Percentiles rank a stretch among this genome's conserved stretches.
Conservation (phyloP, 768 basidiomycete genomes). For the Sporobolomyces roseus region DNA sequence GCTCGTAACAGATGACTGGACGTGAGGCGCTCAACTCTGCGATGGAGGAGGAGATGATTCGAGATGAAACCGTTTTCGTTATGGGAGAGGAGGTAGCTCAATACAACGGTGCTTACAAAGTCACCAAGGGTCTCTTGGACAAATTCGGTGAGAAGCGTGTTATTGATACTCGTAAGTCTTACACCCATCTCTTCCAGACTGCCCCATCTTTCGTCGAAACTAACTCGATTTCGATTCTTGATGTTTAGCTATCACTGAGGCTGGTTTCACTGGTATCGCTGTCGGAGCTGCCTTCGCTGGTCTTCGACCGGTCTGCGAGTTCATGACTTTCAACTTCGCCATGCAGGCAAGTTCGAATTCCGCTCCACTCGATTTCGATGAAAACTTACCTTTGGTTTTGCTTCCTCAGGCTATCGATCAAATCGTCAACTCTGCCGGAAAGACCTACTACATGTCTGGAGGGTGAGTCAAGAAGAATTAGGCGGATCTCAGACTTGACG, state of each 20-base stretch:
- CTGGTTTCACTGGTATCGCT: constrained; percentile 96
- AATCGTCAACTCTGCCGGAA: constrained; percentile 99
- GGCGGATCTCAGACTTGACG: too few relatives aligned
- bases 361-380: background rate
- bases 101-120: constrained; percentile 97
- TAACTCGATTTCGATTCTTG: too few relatives aligned
- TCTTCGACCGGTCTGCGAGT: constrained; percentile 94
- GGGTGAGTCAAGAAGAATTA: too few relatives aligned
- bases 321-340: constrained; percentile 99
- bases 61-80: constrained; percentile 90
- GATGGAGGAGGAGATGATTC: constrained; percentile 99
- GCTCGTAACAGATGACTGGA: constrained; percentile 99
- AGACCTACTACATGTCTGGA: constrained; percentile 99
- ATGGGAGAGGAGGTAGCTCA: constrained; percentile 96
- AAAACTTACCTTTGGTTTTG: background rate
- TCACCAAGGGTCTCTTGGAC: constrained; percentile 97
- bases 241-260: constrained; percentile 63
- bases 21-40: constrained; percentile 95
- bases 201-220: background rate
- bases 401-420: constrained; percentile 79
- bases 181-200: background rate
- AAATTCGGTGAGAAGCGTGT: constrained; percentile 99
- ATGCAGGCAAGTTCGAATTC: constrained; percentile 63
- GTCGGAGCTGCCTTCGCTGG: constrained; percentile 92
- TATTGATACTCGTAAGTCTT: constrained; percentile 66